Conservation (phyloP, 371 early-diverging fungal species). For the Zopfochytrium polystomum region DNA sequence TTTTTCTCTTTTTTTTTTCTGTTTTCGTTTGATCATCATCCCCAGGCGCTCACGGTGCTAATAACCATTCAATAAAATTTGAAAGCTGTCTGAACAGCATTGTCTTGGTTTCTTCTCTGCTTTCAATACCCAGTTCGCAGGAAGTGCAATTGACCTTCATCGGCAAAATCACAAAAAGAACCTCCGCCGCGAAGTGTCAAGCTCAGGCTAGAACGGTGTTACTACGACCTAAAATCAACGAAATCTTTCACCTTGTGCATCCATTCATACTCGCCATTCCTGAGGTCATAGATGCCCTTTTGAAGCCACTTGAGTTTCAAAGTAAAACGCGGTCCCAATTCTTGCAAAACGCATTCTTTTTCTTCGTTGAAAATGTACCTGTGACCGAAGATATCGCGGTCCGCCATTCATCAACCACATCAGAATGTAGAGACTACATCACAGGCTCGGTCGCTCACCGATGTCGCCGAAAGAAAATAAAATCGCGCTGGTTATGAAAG, state of each 20-base stretch:
- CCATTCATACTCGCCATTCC: conserved; percentile 92
- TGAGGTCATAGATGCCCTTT: conserved; percentile 86
- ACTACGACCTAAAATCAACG: neutral
- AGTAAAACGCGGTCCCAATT: conserved; percentile 96
- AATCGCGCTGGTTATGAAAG: conserved; percentile 98
- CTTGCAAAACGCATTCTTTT: conserved; percentile 87
- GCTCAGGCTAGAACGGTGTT: conserved; percentile 35
- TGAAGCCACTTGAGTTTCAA: conserved; percentile 90
- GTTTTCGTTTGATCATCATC: too few relatives aligned
- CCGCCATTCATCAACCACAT: neutral
- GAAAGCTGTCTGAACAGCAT: too few relatives aligned
- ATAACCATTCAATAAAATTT: too few relatives aligned
- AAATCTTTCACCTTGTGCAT: conserved; percentile 62
- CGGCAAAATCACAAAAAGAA: conserved; percentile 40
- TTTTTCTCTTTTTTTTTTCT: too few relatives aligned
- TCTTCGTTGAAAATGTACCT: conserved; percentile 85
- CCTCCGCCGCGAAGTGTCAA: conserved; percentile 46
- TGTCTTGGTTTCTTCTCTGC: too few relatives aligned
- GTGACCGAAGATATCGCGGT: neutral
- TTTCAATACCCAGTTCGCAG: too few relatives aligned
- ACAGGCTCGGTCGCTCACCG: conserved; percentile 50
- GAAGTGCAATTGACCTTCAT: too few relatives aligned
- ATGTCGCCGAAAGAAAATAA: conserved; percentile 97
- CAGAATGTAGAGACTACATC: neutral
- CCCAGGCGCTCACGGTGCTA: too few relatives aligned